Evolutionary conservation across 176 grass and related monocot species (phyloP).

Genomic region (Elymus sibiricus): DNA sequence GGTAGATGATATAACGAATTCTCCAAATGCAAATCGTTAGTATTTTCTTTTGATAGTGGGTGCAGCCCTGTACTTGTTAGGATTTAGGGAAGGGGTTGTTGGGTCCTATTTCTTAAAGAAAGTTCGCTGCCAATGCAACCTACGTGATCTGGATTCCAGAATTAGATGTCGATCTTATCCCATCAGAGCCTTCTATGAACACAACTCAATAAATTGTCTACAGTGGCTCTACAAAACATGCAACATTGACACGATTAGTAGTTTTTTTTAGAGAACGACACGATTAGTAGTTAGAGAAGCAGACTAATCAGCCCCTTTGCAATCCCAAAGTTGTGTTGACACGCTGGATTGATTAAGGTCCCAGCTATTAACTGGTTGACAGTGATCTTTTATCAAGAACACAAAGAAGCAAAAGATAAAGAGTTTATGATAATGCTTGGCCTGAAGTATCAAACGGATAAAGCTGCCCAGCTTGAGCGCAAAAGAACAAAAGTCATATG

Average conservation of each 20-base stretch:
- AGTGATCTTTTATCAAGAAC: background rate
- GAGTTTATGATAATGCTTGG: background rate
- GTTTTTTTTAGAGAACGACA: background rate
- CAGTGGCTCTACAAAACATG: constrained; percentile 1
- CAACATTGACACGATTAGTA: background rate
- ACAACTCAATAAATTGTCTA: background rate
- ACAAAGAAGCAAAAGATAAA: background rate
- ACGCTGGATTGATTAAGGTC: background rate
- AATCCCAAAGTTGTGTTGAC: background rate
- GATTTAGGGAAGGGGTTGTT: constrained; percentile 32
- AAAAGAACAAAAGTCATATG: background rate
- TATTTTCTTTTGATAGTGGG: constrained; percentile 5
- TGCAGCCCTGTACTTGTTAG: background rate
- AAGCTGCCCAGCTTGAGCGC: background rate
- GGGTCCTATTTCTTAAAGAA: constrained; percentile 23
- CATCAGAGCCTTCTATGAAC: constrained; percentile 23
- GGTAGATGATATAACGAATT: background rate
- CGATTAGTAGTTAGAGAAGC: background rate
- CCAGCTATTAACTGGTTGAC: background rate
- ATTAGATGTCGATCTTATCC: background rate
- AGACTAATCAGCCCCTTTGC: background rate
- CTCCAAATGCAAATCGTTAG: background rate
- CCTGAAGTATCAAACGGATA: background rate
- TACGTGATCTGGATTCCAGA: constrained; percentile 13
- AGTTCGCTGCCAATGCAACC: constrained; percentile 20